These are phyloP conservation scores for Ophiostoma pallidulum DNA, from an alignment of 2,329 filamentous ascomycete species.

Conservation along the genomic window DNA sequence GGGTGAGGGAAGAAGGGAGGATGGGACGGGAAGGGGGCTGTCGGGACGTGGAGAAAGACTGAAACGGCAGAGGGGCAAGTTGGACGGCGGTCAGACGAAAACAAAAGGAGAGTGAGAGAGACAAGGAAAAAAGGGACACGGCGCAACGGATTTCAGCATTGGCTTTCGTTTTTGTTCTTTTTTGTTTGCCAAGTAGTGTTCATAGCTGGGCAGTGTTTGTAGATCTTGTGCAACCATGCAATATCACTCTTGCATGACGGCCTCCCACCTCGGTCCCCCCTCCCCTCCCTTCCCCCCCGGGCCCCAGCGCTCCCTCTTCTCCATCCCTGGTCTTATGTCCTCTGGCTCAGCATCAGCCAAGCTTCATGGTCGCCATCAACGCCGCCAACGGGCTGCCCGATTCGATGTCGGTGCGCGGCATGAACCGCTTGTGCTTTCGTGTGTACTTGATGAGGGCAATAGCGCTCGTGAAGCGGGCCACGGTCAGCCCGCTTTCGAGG, in stretches of 20 bases:
- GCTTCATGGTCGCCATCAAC: conserved; percentile 31
- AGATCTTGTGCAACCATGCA: no score
- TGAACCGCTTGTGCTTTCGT: conserved; percentile 24
- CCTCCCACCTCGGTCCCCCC: neutral
- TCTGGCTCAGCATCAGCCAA: neutral
- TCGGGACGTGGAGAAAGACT: no score
- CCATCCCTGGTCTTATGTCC: no score
- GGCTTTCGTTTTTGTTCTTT: neutral
- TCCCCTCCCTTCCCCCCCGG: neutral
- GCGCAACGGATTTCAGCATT: neutral
- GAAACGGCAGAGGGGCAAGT: no score
- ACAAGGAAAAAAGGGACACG: neutral
- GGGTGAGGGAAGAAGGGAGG: conserved; percentile 6
- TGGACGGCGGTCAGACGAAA: no score
- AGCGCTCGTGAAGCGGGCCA: conserved; percentile 27
- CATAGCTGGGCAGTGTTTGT: no score
- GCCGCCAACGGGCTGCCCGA: conserved; percentile 30
- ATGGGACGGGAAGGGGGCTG: no score
- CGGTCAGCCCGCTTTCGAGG: conserved; percentile 16
- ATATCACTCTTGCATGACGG: neutral
- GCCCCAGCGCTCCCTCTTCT: no score
- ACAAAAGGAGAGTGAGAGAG: no score
- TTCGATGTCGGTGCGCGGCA: conserved; percentile 37
- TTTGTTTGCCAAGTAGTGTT: no score
- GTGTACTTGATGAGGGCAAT: conserved; percentile 30